These are phyloP conservation scores for Botryotinia convoluta DNA, from an alignment of 2,329 filamentous ascomycete genomes.

Conservation along the genomic window DNA sequence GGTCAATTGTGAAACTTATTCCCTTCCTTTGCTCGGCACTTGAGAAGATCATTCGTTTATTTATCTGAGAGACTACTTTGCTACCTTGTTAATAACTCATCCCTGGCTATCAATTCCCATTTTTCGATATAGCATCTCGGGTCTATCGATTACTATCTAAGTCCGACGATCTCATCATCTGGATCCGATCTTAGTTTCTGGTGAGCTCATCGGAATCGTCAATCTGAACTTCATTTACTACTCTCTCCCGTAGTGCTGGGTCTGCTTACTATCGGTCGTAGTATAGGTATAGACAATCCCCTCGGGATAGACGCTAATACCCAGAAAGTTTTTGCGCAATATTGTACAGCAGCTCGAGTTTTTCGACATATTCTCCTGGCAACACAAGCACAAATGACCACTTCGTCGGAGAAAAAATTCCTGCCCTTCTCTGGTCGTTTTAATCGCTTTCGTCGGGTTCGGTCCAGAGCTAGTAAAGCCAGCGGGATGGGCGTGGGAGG, in stretches of 20 bases:
- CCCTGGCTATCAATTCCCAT: constrained; percentile 12
- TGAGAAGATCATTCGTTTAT: constrained; percentile 16
- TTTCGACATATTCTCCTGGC: constrained; percentile 20
- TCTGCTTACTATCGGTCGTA: constrained; percentile 3
- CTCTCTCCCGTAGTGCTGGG: background rate
- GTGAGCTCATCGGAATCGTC: background rate
- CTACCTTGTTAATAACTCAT: constrained; percentile 3
- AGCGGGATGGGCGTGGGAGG: constrained; percentile 7
- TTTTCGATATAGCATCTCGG: background rate
- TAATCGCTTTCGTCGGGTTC: constrained; percentile 5
- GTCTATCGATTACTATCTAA: constrained; percentile 11
- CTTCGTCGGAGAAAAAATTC: background rate
- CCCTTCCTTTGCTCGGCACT: constrained; percentile 16
- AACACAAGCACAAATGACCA: constrained; percentile 16
- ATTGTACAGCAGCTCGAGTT: constrained; percentile 18
- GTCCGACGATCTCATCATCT: constrained; percentile 9
- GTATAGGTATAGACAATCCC: background rate
- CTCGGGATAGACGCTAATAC: constrained; percentile 8
- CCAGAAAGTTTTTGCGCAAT: constrained; percentile 16
- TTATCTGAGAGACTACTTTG: constrained; percentile 8
- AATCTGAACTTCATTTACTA: background rate
- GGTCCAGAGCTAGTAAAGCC: constrained; percentile 4
- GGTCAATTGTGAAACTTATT: constrained; percentile 10
- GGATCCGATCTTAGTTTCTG: constrained; percentile 1
- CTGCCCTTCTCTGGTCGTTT: background rate